Percentiles rank a stretch among this genome's conserved stretches.
Conservation (phyloP, 345 rosid species). For the Theobroma cacao region DNA sequence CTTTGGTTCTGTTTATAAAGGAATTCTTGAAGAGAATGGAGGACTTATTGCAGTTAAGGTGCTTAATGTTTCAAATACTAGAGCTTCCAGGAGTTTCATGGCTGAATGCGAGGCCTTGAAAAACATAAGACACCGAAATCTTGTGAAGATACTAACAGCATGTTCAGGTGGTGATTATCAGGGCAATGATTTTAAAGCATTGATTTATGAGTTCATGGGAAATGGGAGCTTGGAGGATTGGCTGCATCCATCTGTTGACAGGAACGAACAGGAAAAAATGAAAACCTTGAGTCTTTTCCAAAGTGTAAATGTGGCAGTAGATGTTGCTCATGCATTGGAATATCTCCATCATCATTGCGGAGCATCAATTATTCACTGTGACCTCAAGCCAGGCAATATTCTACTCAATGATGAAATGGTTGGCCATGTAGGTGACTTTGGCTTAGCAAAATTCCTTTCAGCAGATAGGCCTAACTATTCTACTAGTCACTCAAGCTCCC, state of each 20-base stretch:
- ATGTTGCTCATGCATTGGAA: slow-evolving; percentile 12
- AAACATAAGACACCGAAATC: slow-evolving; percentile 36
- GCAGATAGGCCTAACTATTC: background rate
- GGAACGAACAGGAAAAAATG: background rate
- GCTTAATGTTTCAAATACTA: slow-evolving; percentile 27
- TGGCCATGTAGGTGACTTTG: background rate
- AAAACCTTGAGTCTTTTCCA: background rate
- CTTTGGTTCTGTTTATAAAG: background rate
- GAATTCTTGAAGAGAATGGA: slow-evolving; percentile 7
- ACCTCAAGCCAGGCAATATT: slow-evolving; percentile 15
- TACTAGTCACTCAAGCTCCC: background rate
- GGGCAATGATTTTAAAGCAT: background rate
- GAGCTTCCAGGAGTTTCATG: slow-evolving; percentile 44
- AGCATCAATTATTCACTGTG: slow-evolving; percentile 16
- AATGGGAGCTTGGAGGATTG: no score
- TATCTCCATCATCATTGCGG: slow-evolving; percentile 21
- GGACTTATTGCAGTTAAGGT: slow-evolving; percentile 31
- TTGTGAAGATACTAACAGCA: slow-evolving; percentile 30
- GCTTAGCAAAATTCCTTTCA: background rate
- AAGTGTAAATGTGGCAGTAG: background rate
- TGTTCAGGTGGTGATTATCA: background rate
- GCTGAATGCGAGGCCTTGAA: slow-evolving; percentile 41
- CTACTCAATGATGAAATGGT: background rate
- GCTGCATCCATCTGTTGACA: background rate
- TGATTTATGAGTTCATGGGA: no score